Evolutionary conservation across 2,329 filamentous ascomycete genomes (phyloP), one percentile per base, ranked within the genome.

Genomic region (Epichloe brachyelytri): DNA sequence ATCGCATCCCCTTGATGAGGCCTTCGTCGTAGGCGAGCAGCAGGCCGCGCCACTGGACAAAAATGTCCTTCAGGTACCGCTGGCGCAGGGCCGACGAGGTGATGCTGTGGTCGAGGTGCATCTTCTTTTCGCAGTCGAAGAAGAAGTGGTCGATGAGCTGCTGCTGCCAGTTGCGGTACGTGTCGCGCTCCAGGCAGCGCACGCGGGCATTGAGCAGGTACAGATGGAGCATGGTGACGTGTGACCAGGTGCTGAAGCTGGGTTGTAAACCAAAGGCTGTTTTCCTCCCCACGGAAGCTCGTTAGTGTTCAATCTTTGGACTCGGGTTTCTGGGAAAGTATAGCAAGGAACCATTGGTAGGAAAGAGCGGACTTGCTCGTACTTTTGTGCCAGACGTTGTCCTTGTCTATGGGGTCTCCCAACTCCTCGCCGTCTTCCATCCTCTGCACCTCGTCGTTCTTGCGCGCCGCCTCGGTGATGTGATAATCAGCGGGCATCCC

Each of bases 141-240:
- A 91, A 97, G 75, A 94, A 96, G 68, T 97, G 89, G 70, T 98
- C 90, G 45, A 93, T 80, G 56, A 98, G 77, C 70, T 95, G 87
- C 62, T 89, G 86, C 67, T 94, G 88, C 82, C 89, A 95, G 52
- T 80, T 78, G 54, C 80, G 77, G 58, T 86, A 82, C 58, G 79
- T 75, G 20, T 83, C 78, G 50, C 75, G 72, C 20, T 87, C 83
- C 59, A 96, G 80, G 66, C 83, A 83, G 57, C 93, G 86, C 59
- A 96, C 73, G 51, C 90, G 85, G 45, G 87, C 85, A 51, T 87
- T 86, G 53, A 97, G 70, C 53, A 96, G 78, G 74, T 95, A 97
- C 78, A 98, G 86, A 73, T 98, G 91, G 53, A 98, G 78, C 76
- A 95, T 95, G 37, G 90, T 93, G 43, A 97, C 84, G 68, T 97